Evolutionary conservation across 2,329 filamentous ascomycete genomes (phyloP), one percentile per base, ranked within the genome.

Genomic region (Alternaria sp.): DNA sequence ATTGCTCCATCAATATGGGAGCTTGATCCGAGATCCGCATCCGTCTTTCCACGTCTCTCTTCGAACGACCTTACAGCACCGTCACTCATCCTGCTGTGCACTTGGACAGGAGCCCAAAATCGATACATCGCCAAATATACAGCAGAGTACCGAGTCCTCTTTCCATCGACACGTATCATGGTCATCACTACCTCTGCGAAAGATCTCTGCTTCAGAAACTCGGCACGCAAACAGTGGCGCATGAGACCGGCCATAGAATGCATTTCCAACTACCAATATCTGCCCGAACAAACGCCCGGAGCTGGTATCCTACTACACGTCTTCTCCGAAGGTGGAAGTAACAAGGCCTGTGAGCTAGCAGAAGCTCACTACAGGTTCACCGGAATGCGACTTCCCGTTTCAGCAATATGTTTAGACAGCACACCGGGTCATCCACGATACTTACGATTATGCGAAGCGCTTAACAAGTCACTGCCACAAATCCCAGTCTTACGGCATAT

Each of bases 281-380:
- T 51, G 16, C 22, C 32, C n/a, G 22, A 24, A 12, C 49, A 51
- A 30, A n/a, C 20, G 9, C n/a, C 24, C 41, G 49, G 41, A 11
- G 42, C 43, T n/a, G 47, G 62, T 24, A 67, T 72, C 16, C 52
- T 71, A 14, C 8, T 75, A 48, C 73, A 75, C 49, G 63, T 61
- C 26, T 73, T 74, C 53, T 75, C 73, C 2, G 72, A 74, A 59
- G 73, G 73, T 36, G 72, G 73, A 7, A 69, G 65, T 48, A 69
- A 72, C 51, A 74, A 75, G 51, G 66, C 68, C 3, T 68, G 66
- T 39, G 69, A 73, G 56, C 57, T 75, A 8, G 69, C 67, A 11
- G 57, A 67, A 41, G 67, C 63, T 28, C 70, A 74, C 55, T 56
- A 56, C 22, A 49, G 22, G 16, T 53, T 47, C 6, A 70, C 68